Conservation (phyloP, 2,329 filamentous ascomycete species). For the Pseudocercospora pini-densiflorae region DNA sequence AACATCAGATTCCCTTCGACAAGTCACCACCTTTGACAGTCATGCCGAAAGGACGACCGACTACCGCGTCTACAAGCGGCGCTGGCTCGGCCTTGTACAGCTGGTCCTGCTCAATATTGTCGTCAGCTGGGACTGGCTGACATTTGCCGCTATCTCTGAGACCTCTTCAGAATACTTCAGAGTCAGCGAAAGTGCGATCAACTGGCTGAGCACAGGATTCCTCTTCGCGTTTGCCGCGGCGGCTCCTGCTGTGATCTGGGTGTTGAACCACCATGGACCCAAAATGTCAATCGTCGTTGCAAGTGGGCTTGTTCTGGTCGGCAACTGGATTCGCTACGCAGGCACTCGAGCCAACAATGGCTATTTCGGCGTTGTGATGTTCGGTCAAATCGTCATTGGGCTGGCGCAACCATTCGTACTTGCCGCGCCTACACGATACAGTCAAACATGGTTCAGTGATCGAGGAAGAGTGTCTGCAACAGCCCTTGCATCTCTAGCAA, state of each 20-base stretch:
- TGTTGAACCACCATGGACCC: slow-evolving; percentile 76
- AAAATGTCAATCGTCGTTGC: slow-evolving; percentile 76
- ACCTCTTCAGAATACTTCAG: slow-evolving; percentile 75
- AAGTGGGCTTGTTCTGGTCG: slow-evolving; percentile 73
- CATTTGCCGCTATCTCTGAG: slow-evolving; percentile 81
- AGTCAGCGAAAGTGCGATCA: slow-evolving; percentile 76
- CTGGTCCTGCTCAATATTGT: slow-evolving; percentile 88
- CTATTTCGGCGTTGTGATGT: slow-evolving; percentile 77
- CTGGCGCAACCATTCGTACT: slow-evolving; percentile 92
- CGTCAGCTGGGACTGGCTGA: slow-evolving; percentile 97
- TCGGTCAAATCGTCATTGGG: slow-evolving; percentile 88
- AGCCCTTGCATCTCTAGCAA: slow-evolving; percentile 81
- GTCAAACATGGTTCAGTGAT: slow-evolving; percentile 92
- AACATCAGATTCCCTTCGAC: background rate
- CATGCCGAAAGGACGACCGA: background rate
- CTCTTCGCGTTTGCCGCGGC: slow-evolving; percentile 80
- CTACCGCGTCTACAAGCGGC: slow-evolving; percentile 71
- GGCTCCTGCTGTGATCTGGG: slow-evolving; percentile 73
- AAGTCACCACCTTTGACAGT: background rate
- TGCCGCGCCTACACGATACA: slow-evolving; percentile 85
- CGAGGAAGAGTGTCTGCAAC: slow-evolving; percentile 84
- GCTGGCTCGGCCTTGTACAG: slow-evolving; percentile 86
- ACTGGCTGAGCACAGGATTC: slow-evolving; percentile 90
- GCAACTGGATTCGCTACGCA: slow-evolving; percentile 75
- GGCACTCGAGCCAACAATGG: slow-evolving; percentile 49